Base-by-base conservation (phyloP, 163 green algal genomes). In the Scenedesmus sp. region DNA sequence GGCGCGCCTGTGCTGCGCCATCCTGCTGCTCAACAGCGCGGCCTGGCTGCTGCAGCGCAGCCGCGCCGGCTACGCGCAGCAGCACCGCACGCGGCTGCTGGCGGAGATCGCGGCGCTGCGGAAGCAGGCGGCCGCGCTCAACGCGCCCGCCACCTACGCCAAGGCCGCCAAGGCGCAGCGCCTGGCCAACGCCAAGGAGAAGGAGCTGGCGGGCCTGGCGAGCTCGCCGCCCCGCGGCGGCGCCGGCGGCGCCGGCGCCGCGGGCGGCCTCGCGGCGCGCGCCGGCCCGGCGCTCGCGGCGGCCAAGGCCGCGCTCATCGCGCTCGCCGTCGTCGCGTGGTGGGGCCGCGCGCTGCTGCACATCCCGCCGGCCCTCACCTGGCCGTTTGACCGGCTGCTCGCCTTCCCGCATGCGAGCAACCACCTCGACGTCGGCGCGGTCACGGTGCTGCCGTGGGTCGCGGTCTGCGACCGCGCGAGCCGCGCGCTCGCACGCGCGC, bases 111-210 rank as follows among this genome's bases (percentile, higher is more conserved):
- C 70, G 2, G 67, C 57, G 9, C 60, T 89, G 4, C 58, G 75
- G 2, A 81, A 72, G 18, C 71, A 89, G 42, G 81, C 80, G 29
- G 76, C 60, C 36, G 65, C 67, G 24, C 69, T 84, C 11, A 89
- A 89, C 63, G 80, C 65, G 31, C 84, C 84, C 9, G 70, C 45
- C 48, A 87, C 80, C 7, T 89, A 87, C 36, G 76, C 76, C 22
- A 84, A 82, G 54, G 73, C 66, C 42, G 84, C 84, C 22, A 87
- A 87, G 60, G 66, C 65, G 15, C 76, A 85, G 66, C 75, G 84
- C 13, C 54, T 85, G 3, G 84, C 84, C 1, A 86, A 84, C 13
- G 72, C 71, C 29, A 89, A 89, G 81, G 84, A 89, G 31, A 87
- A 85, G 57, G 84, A 89, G 63, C 56, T 89, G 34, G 48, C 71